Percentiles rank a stretch among this genome's conserved stretches.
Conservation (phyloP, 192 early-diverging fungal genomes). For the Backusella sp. region DNA sequence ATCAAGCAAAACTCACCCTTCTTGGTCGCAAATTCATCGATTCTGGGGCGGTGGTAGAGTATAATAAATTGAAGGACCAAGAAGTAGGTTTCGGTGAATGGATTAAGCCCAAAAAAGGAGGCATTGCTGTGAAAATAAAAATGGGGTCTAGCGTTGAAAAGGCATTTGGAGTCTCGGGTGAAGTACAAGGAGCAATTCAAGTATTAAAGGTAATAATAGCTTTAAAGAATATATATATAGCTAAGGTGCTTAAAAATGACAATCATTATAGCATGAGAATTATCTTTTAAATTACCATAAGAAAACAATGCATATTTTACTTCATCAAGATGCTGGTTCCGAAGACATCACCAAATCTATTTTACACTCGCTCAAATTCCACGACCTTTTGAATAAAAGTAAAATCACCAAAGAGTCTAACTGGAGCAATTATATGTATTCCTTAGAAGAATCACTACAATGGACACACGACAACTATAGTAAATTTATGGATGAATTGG, state of each 20-base stretch:
- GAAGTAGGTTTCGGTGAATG: constrained; percentile 66
- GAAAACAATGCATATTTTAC: constrained; percentile 43
- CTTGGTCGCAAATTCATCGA: constrained; percentile 51
- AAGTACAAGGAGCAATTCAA: constrained; percentile 38
- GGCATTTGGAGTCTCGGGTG: constrained; percentile 41
- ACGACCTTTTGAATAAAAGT: constrained; percentile 21
- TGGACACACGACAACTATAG: constrained; percentile 51
- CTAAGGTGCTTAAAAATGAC: not conserved
- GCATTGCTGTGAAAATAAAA: constrained; percentile 40
- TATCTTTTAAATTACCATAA: constrained; percentile 55
- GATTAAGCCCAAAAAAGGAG: constrained; percentile 36
- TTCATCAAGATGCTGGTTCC: constrained; percentile 49
- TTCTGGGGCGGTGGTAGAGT: constrained; percentile 39
- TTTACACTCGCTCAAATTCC: constrained; percentile 51
- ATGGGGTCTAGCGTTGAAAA: constrained; percentile 46
- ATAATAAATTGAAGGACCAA: constrained; percentile 37
- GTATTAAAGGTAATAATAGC: constrained; percentile 38
- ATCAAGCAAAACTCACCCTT: constrained; percentile 57
- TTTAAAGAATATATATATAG: not conserved
- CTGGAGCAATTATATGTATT: constrained; percentile 25
- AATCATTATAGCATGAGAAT: constrained; percentile 47
- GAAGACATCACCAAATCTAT: constrained; percentile 62
- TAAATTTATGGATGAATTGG: constrained; percentile 50
- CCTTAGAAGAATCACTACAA: constrained; percentile 37
- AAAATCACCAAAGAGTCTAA: constrained; percentile 19